Conservation (phyloP, 345 rosid genomes). For the Orychophragmus violaceus region DNA sequence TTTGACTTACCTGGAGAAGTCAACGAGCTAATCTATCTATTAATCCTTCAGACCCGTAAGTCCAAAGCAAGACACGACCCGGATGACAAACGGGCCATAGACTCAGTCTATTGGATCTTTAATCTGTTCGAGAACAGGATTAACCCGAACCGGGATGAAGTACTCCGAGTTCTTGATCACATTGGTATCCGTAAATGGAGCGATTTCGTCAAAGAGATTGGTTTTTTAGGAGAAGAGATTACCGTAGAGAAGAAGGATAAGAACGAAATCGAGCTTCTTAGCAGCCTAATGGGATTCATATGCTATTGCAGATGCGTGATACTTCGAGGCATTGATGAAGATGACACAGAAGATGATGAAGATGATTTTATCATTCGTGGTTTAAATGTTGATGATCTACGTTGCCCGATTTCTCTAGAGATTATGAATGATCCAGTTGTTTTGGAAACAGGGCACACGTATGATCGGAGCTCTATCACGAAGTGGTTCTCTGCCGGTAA, state of each 20-base stretch:
- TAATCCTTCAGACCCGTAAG: conserved; percentile 46
- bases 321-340: conserved; percentile 34
- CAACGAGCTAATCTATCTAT: conserved; percentile 43
- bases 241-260: conserved; percentile 23
- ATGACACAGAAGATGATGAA: conserved; percentile 20
- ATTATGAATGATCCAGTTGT: conserved; percentile 66
- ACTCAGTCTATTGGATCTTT: conserved; percentile 38
- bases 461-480: conserved; percentile 58
- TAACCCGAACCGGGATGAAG: conserved; percentile 33
- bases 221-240: conserved; percentile 52
- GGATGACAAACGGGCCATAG: conserved; percentile 36
- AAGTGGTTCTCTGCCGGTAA: conserved; percentile 68
- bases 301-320: conserved; percentile 55
- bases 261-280: conserved; percentile 30
- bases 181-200: conserved; percentile 59
- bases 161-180: conserved; percentile 40
- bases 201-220: conserved; percentile 49
- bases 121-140: conserved; percentile 41
- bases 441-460: conserved; percentile 60
- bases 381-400: conserved; percentile 55
- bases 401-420: conserved; percentile 71
- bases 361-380: conserved; percentile 8
- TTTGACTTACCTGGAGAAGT: conserved; percentile 45
- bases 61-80: conserved; percentile 39
- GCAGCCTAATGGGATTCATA: conserved; percentile 56